Percentiles rank a stretch among this genome's conserved stretches.
Evolutionary conservation across 495 filamentous ascomycete genomes (phyloP).

Genomic region (Pseudotulostoma volvatum): DNA sequence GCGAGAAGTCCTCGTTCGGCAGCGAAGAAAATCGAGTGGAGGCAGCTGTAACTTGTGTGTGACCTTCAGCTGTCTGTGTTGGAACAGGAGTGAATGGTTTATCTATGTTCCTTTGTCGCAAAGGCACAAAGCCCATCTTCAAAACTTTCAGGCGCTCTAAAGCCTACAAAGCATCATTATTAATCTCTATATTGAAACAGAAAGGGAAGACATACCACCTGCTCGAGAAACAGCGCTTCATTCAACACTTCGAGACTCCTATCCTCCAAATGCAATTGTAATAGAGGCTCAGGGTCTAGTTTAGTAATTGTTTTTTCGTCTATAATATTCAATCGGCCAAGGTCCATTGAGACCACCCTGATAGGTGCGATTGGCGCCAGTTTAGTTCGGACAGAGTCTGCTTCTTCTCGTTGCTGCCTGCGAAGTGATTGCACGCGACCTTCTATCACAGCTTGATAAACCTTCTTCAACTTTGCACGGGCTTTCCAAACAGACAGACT

Average conservation of each 20-base stretch:
- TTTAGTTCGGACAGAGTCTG: conserved; percentile 41
- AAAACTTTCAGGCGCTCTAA: conserved; percentile 46
- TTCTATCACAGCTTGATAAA: conserved; percentile 63
- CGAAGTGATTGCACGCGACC: conserved; percentile 51
- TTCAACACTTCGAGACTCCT: conserved; percentile 46
- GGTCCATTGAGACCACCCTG: no score
- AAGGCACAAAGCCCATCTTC: conserved; percentile 54
- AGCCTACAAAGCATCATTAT: conserved; percentile 16
- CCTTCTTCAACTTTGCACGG: conserved; percentile 64
- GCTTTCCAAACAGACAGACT: conserved; percentile 83
- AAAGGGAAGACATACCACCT: conserved; percentile 28
- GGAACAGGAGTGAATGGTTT: conserved; percentile 25
- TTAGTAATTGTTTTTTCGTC: conserved; percentile 14
- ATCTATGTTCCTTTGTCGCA: conserved; percentile 35
- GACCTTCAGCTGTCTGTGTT: conserved; percentile 14
- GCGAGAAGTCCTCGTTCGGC: conserved; percentile 73
- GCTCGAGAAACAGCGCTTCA: conserved; percentile 43
- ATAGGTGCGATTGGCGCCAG: conserved; percentile 30
- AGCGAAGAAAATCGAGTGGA: conserved; percentile 57
- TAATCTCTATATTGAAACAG: conserved; percentile 5
- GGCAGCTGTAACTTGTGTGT: conserved; percentile 17
- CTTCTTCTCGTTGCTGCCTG: conserved; percentile 55
- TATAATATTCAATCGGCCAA: neutral
- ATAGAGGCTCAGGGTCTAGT: conserved; percentile 54
- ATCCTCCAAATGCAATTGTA: conserved; percentile 52